Base-by-base conservation (phyloP, 140 eudicot species). In the Flaveria floridana region DNA sequence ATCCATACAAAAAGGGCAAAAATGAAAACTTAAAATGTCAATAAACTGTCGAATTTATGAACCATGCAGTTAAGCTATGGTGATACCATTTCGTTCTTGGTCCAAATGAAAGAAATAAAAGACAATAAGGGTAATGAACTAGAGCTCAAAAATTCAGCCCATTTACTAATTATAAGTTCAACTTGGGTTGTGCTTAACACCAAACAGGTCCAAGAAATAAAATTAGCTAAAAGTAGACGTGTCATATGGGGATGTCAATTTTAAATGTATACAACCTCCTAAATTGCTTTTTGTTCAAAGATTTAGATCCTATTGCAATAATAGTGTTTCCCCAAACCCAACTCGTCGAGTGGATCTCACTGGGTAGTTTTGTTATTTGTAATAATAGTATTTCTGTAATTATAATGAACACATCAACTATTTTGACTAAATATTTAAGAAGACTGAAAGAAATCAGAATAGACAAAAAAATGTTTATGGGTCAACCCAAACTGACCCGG, bases 1-100 rank as follows among this genome's bases (percentile, higher is more conserved):
- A 62, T 73, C 69, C 70, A 75, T 47, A 78, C 20, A 73, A 47
- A 41, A 59, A 13, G 25, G 7, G 48, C 9, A 26, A 71, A 12
- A 23, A 23, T 80, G 57, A 9, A 68, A 74, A 16, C 48, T 28
- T 9, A 15, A 46, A 2, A 10, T 66, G 37, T 58, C 26, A 41
- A 73, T 11, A 34, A 58, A 59, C 14, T 58, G 16, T 23, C 9
- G 57, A 73, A 23, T 42, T 16, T 39, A 44, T 74, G 58, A 68
- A 46, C 41, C 18, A 48, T 48, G 55, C 50, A 44, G 50, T 13
- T 44, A 44, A 42, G 48, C 48, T 42, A 8, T 42, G 48, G 48
- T 42, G 48, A 42, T 42, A 42, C 48, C 10, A 42, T 42, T 42
- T 42, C 10, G 48, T 42, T 42, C 48, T 42, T 42, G 48, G 48